Evolutionary conservation across 139 green algal genomes (phyloP).

Genomic region (Haematococcus sp.): DNA sequence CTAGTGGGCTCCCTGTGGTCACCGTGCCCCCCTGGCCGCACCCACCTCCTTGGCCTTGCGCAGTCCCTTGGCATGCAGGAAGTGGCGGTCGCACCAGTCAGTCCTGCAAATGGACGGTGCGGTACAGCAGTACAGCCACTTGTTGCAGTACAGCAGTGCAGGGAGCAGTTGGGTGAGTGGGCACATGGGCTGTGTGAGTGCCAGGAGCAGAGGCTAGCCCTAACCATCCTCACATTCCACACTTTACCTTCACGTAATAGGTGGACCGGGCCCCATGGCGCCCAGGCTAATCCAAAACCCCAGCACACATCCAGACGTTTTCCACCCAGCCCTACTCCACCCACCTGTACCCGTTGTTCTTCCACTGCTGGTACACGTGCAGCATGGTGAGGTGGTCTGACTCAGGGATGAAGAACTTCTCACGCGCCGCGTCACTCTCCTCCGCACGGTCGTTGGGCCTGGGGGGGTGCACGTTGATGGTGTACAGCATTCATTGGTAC

Average conservation of each 20-base stretch:
- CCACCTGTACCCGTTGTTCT: constrained; percentile 78
- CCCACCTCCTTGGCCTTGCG: constrained; percentile 78
- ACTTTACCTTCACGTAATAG: too few species aligned
- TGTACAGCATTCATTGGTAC: too few species aligned
- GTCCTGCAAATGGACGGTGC: constrained; percentile 47
- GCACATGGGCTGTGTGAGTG: not conserved
- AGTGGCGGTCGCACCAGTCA: constrained; percentile 95
- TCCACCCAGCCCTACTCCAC: too few species aligned
- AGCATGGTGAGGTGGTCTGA: constrained; percentile 98
- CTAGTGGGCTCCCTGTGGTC: not conserved
- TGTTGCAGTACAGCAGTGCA: too few species aligned
- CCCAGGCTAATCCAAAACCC: too few species aligned
- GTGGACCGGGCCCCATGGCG: too few species aligned
- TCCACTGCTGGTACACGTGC: constrained; percentile 98
- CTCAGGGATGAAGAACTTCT: constrained; percentile 99
- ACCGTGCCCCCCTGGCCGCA: not conserved
- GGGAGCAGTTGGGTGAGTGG: not conserved
- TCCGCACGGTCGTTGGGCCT: constrained; percentile 76
- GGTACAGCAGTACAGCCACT: too few species aligned
- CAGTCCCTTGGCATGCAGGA: constrained; percentile 92
- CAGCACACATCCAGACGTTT: too few species aligned
- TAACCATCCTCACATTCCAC: too few species aligned
- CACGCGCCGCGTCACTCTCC: constrained; percentile 91
- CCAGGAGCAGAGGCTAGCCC: too few species aligned
- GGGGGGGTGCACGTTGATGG: not conserved